These are phyloP conservation scores for Phaseolus coccineus DNA, from an alignment of 331 rosid species.

Conservation along the genomic window DNA sequence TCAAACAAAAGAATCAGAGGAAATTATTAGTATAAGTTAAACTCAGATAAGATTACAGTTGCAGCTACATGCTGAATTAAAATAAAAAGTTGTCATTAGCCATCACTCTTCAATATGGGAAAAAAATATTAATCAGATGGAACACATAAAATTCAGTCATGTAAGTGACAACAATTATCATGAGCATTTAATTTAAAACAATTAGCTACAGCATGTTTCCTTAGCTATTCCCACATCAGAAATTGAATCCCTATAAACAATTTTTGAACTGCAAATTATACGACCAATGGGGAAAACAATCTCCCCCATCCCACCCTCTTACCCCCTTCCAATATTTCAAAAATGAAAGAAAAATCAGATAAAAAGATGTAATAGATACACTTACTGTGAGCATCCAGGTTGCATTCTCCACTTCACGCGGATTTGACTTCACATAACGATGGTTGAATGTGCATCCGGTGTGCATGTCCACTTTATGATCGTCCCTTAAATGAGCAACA, in stretches of 20 bases:
- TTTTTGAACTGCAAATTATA: conserved; percentile 1
- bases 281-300: background rate
- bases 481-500: conserved; percentile 96
- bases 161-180: conserved; percentile 1
- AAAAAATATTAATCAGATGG: conserved; percentile 2
- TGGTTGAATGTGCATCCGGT: conserved; percentile 98
- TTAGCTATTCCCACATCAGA: background rate
- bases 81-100: conserved; percentile 9
- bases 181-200: background rate
- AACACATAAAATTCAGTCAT: background rate
- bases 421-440: conserved; percentile 97
- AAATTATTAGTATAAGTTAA: conserved; percentile 6
- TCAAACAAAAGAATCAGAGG: conserved; percentile 40
- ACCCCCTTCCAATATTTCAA: background rate
- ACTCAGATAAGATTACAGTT: conserved; percentile 30
- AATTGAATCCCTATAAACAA: background rate
- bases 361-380: background rate
- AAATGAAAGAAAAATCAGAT: background rate
- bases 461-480: conserved; percentile 99
- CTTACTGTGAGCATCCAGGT: conserved; percentile 99
- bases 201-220: conserved; percentile 27
- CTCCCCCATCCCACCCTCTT: too few relatives aligned
- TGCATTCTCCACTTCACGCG: conserved; percentile 98
- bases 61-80: conserved; percentile 11
- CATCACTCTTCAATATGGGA: conserved; percentile 7